A percentile compares a stretch with the other conserved stretches of the same genome.
Conservation (phyloP, 495 filamentous ascomycete genomes). For the Neurospora sp. region DNA sequence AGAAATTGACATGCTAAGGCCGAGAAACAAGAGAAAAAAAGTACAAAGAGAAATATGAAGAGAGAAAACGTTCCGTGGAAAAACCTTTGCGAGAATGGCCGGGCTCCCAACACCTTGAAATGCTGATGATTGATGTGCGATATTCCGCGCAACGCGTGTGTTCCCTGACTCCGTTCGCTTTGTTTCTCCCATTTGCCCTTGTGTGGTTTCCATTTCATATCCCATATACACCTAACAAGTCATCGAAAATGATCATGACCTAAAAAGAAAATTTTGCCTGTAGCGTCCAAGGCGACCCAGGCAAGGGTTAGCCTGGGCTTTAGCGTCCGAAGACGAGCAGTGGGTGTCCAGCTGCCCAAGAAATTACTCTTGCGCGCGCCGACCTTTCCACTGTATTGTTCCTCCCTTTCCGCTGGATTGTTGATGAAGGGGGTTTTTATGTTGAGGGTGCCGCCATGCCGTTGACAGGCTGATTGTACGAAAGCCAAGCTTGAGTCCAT, state of each 20-base stretch:
- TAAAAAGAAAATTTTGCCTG: background rate
- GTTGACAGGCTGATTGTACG: background rate
- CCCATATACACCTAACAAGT: background rate
- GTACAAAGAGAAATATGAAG: conserved; percentile 3
- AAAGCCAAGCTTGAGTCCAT: background rate
- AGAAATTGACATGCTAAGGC: background rate
- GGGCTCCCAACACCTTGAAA: background rate
- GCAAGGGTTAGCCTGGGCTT: background rate
- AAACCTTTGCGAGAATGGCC: background rate
- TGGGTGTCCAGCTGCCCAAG: background rate
- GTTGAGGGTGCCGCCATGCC: background rate
- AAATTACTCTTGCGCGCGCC: background rate
- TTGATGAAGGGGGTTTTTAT: background rate
- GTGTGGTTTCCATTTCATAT: background rate
- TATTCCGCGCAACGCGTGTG: background rate
- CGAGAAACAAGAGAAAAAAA: background rate
- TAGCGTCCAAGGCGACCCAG: background rate
- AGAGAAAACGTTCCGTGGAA: background rate
- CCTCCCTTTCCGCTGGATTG: background rate
- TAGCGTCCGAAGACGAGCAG: background rate
- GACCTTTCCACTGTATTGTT: background rate
- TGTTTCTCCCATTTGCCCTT: background rate
- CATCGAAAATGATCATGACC: background rate
- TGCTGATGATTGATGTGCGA: background rate
- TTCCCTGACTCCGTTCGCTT: background rate